These are phyloP conservation scores for Fraxinus albicans DNA, from an alignment of 305 asterid species.

Conservation along the genomic window DNA sequence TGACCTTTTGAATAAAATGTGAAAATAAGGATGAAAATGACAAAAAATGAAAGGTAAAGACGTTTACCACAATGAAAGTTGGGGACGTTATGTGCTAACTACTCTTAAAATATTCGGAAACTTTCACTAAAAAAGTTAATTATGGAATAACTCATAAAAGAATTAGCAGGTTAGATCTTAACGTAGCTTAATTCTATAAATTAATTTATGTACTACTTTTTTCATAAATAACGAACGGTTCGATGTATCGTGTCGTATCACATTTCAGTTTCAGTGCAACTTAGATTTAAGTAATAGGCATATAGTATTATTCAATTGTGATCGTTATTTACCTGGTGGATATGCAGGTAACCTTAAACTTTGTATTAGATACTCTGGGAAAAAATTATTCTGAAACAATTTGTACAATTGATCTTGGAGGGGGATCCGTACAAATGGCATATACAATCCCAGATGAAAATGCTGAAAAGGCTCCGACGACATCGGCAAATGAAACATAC, in stretches of 20 bases:
- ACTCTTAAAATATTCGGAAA: not conserved
- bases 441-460: not conserved
- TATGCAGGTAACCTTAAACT: not conserved
- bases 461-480: not conserved
- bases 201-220: not conserved
- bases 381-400: not conserved
- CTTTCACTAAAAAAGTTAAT: not conserved
- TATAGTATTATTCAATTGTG: not conserved
- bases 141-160: not conserved
- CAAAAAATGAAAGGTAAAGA: too few relatives aligned
- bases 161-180: not conserved
- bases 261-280: not conserved
- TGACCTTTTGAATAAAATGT: too few relatives aligned
- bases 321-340: not conserved
- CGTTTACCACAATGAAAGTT: too few relatives aligned
- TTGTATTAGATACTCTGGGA: not conserved
- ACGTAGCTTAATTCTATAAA: not conserved
- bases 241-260: not conserved
- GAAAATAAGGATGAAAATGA: too few relatives aligned
- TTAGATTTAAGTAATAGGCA: not conserved
- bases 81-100: too few relatives aligned
- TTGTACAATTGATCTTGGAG: conserved; percentile 1
- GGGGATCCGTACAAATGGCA: not conserved
- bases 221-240: not conserved
- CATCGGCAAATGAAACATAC: not conserved